Evolutionary conservation across 2,329 filamentous ascomycete species (phyloP).

Genomic region (Blumeria graminis): DNA sequence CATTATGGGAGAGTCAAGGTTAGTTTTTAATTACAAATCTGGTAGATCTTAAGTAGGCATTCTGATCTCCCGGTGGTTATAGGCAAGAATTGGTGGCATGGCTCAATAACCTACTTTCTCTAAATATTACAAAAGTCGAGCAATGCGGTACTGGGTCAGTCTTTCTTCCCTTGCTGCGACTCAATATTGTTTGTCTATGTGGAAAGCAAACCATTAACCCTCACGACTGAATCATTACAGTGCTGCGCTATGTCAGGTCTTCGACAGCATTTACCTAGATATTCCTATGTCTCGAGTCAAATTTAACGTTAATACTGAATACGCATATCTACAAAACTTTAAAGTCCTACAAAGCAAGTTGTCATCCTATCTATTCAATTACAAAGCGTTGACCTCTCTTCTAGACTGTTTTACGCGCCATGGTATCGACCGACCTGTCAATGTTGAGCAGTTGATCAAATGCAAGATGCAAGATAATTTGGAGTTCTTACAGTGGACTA

Average conservation of each 20-base stretch:
- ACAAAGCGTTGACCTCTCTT: not conserved
- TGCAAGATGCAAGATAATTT: conserved; percentile 99
- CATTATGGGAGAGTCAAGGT: conserved; percentile 16
- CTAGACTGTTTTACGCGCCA: conserved; percentile 67
- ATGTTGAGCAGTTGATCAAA: conserved; percentile 72
- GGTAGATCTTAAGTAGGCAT: conserved; percentile 6
- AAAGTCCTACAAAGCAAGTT: conserved; percentile 73
- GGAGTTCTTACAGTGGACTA: conserved; percentile 93
- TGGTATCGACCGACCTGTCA: conserved; percentile 69
- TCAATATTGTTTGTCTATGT: no score
- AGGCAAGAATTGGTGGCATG: conserved; percentile 93
- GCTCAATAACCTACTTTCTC: conserved; percentile 92
- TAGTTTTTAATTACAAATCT: conserved; percentile 5
- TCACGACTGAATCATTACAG: conserved; percentile 21
- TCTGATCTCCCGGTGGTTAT: conserved; percentile 2
- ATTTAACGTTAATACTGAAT: conserved; percentile 95
- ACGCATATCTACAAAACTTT: conserved; percentile 95
- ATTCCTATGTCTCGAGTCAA: conserved; percentile 89
- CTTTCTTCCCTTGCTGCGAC: conserved; percentile 7
- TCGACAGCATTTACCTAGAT: conserved; percentile 94
- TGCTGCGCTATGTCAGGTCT: conserved; percentile 87
- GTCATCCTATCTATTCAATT: conserved; percentile 2
- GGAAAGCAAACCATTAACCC: no score
- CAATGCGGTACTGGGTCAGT: conserved; percentile 92
- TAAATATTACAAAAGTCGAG: conserved; percentile 96